Evolutionary conservation across 2,329 filamentous ascomycete genomes (phyloP), one percentile per base, ranked within the genome.

Genomic region (Orbilia brochopaga): DNA sequence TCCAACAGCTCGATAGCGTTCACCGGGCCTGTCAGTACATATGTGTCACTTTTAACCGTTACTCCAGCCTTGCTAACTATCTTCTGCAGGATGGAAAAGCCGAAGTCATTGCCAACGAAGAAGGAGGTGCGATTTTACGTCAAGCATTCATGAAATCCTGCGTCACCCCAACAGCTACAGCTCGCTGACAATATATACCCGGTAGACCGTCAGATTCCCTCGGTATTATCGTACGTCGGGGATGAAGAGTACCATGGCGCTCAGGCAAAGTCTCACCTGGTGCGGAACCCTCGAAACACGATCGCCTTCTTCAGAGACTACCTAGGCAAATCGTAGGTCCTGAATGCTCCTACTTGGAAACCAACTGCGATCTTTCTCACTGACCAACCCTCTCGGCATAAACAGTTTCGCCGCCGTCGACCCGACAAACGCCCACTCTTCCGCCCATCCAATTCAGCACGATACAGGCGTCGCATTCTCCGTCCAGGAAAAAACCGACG

Each of bases 41-140:
- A 23, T 6, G 15, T 4, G 23, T 32, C 27, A 32, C 52, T 19
- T 7, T n/a, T n/a, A 23, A 24, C 17, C 48, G 13, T 42, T 21
- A 15, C 44, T 55, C 40, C 54, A 73, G 46, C 66, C 69, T 58
- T 21, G 50, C 51, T 42, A n/a, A 57, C 63, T 69, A 30, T 69
- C 32, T 24, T 17, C 54, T 60, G 74, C 53, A 54, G 84, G 93
- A 97, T 78, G 93, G 95, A 81, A 96, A 95, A 84, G 89, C 92
- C 75, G 91, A 97, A 80, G 93, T 99, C 75, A 97, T 99, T 82
- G 94, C 94, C 79, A 97, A 99, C 82, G 94, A 97, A 83, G 94
- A 97, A 79, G 94, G 94, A 84, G 91, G 91, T 92, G 80, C 78
- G 87, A 81, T 13, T 6, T 50, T 51, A 62, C 50, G 2, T 24